These are phyloP conservation scores for Xylariales sp. DNA, from an alignment of 2,329 filamentous ascomycete genomes.

Conservation along the genomic window DNA sequence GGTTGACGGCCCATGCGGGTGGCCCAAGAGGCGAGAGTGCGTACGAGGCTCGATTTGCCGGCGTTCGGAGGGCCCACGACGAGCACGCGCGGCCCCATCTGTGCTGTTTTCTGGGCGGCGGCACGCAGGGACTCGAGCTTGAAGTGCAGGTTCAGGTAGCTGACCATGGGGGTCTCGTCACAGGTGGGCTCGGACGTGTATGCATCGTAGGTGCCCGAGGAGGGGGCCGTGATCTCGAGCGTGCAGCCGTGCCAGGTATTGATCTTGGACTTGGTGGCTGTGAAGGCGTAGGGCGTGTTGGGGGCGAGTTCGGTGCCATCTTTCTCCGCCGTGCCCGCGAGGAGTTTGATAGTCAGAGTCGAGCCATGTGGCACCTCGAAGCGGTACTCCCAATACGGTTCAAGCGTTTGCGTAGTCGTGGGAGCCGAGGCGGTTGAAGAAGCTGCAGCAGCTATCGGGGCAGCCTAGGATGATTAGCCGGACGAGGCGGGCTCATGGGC, in stretches of 20 bases:
- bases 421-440: conserved; percentile 51
- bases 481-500: background rate
- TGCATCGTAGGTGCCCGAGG: conserved; percentile 59
- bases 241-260: conserved; percentile 93
- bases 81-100: conserved; percentile 79
- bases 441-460: conserved; percentile 39
- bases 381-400: conserved; percentile 79
- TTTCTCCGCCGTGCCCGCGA: conserved; percentile 87
- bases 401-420: conserved; percentile 63
- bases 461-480: conserved; percentile 34
- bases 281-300: conserved; percentile 83
- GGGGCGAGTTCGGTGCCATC: conserved; percentile 94
- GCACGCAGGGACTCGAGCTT: conserved; percentile 80
- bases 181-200: conserved; percentile 72
- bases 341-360: conserved; percentile 67
- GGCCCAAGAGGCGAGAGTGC: conserved; percentile 83
- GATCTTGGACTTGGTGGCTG: conserved; percentile 85
- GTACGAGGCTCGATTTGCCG: conserved; percentile 86
- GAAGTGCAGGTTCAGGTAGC: conserved; percentile 88
- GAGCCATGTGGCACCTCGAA: conserved; percentile 73
- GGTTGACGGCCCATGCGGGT: conserved; percentile 79
- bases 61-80: conserved; percentile 81
- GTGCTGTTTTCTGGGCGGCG: conserved; percentile 60
- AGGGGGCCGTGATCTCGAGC: conserved; percentile 76
- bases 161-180: conserved; percentile 83